These are phyloP conservation scores for Basipetospora chlamydospora DNA, from an alignment of 2,329 filamentous ascomycete species.

Conservation along the genomic window DNA sequence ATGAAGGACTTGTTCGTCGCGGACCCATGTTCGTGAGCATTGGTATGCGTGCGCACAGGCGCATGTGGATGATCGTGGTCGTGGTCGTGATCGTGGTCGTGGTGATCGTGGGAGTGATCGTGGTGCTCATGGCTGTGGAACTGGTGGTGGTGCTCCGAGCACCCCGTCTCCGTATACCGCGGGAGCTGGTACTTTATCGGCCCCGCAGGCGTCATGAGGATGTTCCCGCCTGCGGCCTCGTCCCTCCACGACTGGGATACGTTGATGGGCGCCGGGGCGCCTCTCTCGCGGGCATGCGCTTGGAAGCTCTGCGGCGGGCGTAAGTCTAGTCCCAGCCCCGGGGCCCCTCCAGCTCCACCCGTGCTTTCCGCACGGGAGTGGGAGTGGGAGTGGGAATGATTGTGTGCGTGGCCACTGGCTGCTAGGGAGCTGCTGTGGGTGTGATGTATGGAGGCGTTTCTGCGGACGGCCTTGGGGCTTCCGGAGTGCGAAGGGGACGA, in stretches of 20 bases:
- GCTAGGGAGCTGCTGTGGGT: too few species aligned
- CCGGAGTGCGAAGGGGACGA: too few species aligned
- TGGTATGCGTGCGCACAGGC: slow-evolving; percentile 11
- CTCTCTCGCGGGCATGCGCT: not conserved
- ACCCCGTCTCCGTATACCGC: slow-evolving; percentile 16
- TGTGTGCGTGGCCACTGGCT: too few species aligned
- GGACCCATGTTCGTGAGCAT: slow-evolving; percentile 15
- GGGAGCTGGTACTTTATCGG: slow-evolving; percentile 18
- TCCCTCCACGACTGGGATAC: slow-evolving; percentile 1
- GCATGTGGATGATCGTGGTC: slow-evolving; percentile 12
- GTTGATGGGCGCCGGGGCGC: slow-evolving; percentile 3
- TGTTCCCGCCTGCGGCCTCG: not conserved
- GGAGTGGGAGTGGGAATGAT: slow-evolving; percentile 3
- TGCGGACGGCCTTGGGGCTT: too few species aligned
- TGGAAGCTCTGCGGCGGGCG: too few species aligned
- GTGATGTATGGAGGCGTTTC: too few species aligned
- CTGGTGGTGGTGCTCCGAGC: slow-evolving; percentile 16
- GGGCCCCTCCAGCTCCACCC: too few species aligned
- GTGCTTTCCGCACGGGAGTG: too few species aligned
- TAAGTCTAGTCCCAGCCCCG: too few species aligned
- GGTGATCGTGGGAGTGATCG: slow-evolving; percentile 9
- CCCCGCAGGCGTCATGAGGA: slow-evolving; percentile 12
- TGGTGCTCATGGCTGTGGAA: slow-evolving; percentile 18
- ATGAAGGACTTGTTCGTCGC: slow-evolving; percentile 38
- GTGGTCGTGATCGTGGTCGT: too few species aligned